phyloP scores from a whole-genome alignment of 371 early-diverging fungal species.

The Lichtheimia ramosa region DNA sequence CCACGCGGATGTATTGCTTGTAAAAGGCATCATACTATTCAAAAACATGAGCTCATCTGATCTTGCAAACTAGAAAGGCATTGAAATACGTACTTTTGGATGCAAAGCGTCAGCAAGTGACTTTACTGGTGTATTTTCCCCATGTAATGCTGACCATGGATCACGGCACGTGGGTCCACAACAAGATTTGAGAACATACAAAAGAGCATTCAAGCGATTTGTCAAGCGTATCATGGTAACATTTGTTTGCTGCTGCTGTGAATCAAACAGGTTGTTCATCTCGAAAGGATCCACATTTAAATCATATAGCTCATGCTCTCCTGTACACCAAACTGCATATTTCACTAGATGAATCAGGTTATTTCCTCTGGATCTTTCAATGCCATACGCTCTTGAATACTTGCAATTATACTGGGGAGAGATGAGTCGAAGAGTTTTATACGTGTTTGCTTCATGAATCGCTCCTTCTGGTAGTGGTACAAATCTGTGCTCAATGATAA shows the following conservation, averaged over 20 bases:
- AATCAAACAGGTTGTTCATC: conserved; percentile 43
- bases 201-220: conserved; percentile 59
- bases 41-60: too few relatives aligned
- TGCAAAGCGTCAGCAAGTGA: conserved; percentile 33
- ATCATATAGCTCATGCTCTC: conserved; percentile 63
- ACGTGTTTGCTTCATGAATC: conserved; percentile 26
- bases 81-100: conserved; percentile 9
- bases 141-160: conserved; percentile 59
- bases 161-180: conserved; percentile 57
- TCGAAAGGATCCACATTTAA: conserved; percentile 61
- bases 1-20: conserved; percentile 22
- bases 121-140: conserved; percentile 21
- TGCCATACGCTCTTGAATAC: neutral
- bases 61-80: too few relatives aligned
- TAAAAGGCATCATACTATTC: conserved; percentile 22
- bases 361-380: too few relatives aligned
- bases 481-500: conserved; percentile 14
- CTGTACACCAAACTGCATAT: conserved; percentile 67
- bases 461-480: neutral
- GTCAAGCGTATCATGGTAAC: conserved; percentile 8
- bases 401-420: conserved; percentile 49
- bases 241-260: neutral
- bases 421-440: conserved; percentile 62
- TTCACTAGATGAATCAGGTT: conserved; percentile 11
- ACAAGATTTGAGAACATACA: conserved; percentile 55